phyloP scores from a whole-genome alignment of 75 land plant genomes.

The Larix kaempferi region DNA sequence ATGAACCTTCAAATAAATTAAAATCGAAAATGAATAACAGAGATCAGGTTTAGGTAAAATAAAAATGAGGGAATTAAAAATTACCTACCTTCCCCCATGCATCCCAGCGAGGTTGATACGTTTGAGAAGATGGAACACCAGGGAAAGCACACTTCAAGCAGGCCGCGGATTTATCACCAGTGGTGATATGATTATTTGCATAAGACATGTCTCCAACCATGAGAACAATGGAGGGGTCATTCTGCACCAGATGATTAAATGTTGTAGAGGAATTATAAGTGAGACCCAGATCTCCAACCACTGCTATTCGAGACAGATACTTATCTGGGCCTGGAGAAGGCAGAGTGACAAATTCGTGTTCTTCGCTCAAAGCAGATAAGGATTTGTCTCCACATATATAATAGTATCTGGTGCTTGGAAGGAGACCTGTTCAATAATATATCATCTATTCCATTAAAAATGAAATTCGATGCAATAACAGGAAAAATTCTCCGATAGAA shows the following conservation, averaged over 20 bases:
- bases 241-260: constrained; percentile 60
- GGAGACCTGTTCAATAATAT: constrained; percentile 42
- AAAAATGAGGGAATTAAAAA: no score
- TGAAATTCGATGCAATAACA: no score
- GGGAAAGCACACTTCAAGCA: constrained; percentile 86
- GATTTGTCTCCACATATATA: constrained; percentile 84
- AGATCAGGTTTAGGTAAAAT: no score
- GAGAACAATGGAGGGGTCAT: constrained; percentile 75
- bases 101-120: constrained; percentile 98
- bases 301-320: constrained; percentile 70
- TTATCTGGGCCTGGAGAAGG: constrained; percentile 42
- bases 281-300: constrained; percentile 91
- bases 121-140: constrained; percentile 76
- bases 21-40: no score
- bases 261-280: constrained; percentile 87
- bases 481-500: no score
- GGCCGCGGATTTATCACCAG: constrained; percentile 68
- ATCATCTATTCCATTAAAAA: no score
- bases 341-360: constrained; percentile 52
- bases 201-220: constrained; percentile 86
- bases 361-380: constrained; percentile 64
- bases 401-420: constrained; percentile 62
- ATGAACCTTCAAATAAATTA: constrained; percentile 43
- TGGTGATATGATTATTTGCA: constrained; percentile 78
- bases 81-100: constrained; percentile 83